Percentiles rank a stretch among this genome's conserved stretches.
These are phyloP conservation scores for Fragaria iinumae DNA, from an alignment of 306 rosid genomes.

Conservation along the genomic window DNA sequence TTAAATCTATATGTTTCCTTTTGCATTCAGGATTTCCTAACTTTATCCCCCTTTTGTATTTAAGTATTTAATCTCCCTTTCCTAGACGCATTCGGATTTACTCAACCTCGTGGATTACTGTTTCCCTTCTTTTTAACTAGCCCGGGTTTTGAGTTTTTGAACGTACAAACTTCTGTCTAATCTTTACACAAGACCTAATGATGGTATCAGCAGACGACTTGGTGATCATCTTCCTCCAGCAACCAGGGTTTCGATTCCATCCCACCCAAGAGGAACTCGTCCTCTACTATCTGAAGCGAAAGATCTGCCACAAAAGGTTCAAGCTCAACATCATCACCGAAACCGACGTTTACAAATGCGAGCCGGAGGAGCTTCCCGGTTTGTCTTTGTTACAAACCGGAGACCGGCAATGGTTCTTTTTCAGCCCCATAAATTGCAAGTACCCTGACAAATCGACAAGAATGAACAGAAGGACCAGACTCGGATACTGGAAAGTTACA, in stretches of 20 bases:
- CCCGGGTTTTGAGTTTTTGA: not conserved
- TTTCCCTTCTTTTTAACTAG: not conserved
- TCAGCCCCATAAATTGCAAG: slow-evolving; percentile 77
- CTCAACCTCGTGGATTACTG: not conserved
- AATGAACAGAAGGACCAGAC: slow-evolving; percentile 72
- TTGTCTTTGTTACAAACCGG: slow-evolving; percentile 64
- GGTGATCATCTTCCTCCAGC: slow-evolving; percentile 38
- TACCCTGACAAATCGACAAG: slow-evolving; percentile 69
- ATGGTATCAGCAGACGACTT: slow-evolving; percentile 37
- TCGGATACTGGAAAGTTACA: slow-evolving; percentile 90
- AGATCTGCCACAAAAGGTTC: slow-evolving; percentile 64
- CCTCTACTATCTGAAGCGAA: slow-evolving; percentile 72
- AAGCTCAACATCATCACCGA: slow-evolving; percentile 60
- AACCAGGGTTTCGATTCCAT: slow-evolving; percentile 90
- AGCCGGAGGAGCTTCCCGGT: slow-evolving; percentile 95
- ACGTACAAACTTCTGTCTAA: not conserved
- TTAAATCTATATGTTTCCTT: not conserved
- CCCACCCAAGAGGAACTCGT: slow-evolving; percentile 87
- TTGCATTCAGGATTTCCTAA: not conserved
- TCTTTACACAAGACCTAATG: slow-evolving; percentile 13
- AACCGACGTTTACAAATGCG: slow-evolving; percentile 82
- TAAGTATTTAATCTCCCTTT: not conserved
- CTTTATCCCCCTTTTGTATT: not conserved
- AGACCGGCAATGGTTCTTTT: slow-evolving; percentile 89
- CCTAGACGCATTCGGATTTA: not conserved